Percentiles rank a stretch among this genome's conserved stretches.
phyloP scores from a whole-genome alignment of 2,329 filamentous ascomycete species.

The Pseudocercospora macadamiae region DNA sequence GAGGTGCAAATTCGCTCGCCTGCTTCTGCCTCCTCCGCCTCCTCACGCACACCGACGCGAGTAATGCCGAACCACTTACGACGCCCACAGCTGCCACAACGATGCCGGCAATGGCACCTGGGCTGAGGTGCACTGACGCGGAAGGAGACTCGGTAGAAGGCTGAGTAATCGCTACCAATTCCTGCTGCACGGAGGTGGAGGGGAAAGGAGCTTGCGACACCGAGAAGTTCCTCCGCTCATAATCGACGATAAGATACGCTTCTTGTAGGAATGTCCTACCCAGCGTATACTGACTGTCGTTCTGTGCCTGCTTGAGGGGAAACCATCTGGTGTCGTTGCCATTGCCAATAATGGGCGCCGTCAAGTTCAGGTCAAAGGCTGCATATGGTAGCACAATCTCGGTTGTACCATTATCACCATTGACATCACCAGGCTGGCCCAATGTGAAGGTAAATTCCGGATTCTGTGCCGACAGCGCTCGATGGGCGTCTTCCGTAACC shows the following conservation, averaged over 20 bases:
- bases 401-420: constrained; percentile 15
- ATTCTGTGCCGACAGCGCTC: constrained; percentile 39
- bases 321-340: constrained; percentile 34
- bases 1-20: not conserved
- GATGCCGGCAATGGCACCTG: constrained; percentile 22
- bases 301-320: constrained; percentile 28
- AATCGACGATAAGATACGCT: constrained; percentile 35
- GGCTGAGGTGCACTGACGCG: constrained; percentile 10
- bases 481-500: constrained; percentile 39
- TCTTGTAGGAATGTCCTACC: constrained; percentile 35
- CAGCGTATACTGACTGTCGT: constrained; percentile 32
- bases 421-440: not conserved
- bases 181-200: not conserved
- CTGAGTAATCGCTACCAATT: constrained; percentile 25
- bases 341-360: constrained; percentile 32
- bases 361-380: constrained; percentile 41
- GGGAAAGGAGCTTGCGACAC: constrained; percentile 28
- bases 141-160: constrained; percentile 33
- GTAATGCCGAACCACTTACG: not conserved
- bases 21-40: not conserved
- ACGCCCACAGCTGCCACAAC: constrained; percentile 6
- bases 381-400: constrained; percentile 43
- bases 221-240: constrained; percentile 30
- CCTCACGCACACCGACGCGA: not conserved
- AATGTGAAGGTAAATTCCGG: constrained; percentile 43